A percentile compares a stretch with the other conserved stretches of the same genome.
phyloP scores from a whole-genome alignment of 805 yeast species.

The Starmera dryadoides region DNA sequence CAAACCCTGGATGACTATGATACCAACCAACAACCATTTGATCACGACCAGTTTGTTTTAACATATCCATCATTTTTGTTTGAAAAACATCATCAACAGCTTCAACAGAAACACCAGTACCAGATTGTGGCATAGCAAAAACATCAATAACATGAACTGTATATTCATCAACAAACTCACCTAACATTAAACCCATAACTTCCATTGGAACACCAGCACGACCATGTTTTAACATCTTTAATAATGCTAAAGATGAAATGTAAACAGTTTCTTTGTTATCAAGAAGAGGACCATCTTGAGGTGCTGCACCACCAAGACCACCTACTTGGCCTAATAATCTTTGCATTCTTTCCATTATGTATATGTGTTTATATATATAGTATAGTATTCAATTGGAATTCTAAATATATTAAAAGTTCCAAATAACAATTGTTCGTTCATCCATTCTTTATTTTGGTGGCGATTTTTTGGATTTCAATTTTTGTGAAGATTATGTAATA shows the following conservation, averaged over 20 bases:
- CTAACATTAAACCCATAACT: constrained; percentile 97
- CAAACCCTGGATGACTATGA: constrained; percentile 99
- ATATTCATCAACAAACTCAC: constrained; percentile 95
- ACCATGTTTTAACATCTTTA: constrained; percentile 97
- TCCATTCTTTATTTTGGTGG: no score
- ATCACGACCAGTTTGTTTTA: constrained; percentile 97
- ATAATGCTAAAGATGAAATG: constrained; percentile 88
- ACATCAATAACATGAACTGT: constrained; percentile 97
- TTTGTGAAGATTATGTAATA: no score
- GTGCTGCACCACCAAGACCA: constrained; percentile 37
- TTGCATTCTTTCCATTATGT: constrained; percentile 34
- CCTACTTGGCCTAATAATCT: constrained; percentile 33
- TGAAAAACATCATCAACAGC: constrained; percentile 99
- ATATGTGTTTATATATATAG: background rate
- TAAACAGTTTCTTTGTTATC: constrained; percentile 96
- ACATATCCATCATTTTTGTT: constrained; percentile 99
- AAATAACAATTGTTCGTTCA: no score
- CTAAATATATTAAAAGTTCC: no score
- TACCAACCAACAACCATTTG: constrained; percentile 99
- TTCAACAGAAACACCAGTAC: constrained; percentile 97
- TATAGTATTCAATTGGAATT: background rate
- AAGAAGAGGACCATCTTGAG: constrained; percentile 71
- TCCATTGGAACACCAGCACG: constrained; percentile 87
- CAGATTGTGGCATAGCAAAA: constrained; percentile 98
- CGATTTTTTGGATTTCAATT: no score